Conservation (phyloP, 163 green algal genomes). For the Chlamydomonas reinhardtii region DNA sequence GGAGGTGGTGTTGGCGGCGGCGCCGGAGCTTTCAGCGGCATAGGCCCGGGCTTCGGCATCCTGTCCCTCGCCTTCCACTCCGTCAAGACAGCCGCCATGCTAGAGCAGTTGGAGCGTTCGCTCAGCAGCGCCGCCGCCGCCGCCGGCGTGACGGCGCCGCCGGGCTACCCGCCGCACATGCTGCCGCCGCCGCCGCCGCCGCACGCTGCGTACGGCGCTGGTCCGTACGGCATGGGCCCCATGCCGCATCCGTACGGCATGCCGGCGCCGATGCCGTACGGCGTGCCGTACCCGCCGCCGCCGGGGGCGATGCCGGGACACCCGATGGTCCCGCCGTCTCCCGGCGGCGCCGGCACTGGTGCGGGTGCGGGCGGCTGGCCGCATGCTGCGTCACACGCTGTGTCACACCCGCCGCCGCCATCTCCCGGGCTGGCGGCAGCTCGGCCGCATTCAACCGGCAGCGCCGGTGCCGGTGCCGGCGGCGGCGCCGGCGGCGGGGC, state of each 20-base stretch:
- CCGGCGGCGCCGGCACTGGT: neutral
- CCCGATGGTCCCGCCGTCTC: neutral
- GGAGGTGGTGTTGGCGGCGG: neutral
- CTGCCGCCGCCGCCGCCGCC: neutral
- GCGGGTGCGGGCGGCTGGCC: neutral
- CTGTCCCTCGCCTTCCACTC: conserved; percentile 46
- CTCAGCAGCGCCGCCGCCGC: conserved; percentile 8
- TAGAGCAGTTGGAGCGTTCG: conserved; percentile 41
- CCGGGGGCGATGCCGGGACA: neutral
- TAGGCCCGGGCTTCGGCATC: conserved; percentile 38
- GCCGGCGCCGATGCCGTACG: too few species aligned
- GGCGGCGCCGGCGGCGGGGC: too few species aligned
- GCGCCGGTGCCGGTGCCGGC: too few species aligned
- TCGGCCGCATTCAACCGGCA: too few species aligned
- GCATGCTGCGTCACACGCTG: too few species aligned
- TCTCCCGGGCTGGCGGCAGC: too few species aligned
- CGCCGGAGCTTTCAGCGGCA: neutral
- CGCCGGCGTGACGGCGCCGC: conserved; percentile 2
- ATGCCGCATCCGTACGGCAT: neutral
- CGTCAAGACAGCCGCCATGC: conserved; percentile 30
- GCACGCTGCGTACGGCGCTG: neutral
- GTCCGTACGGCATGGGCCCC: neutral
- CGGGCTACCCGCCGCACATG: conserved; percentile 4
- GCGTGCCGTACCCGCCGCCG: neutral
- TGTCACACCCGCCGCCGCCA: too few species aligned